Percentiles rank a stretch among this genome's conserved stretches.
These are phyloP conservation scores for Yamadazyma triangularis DNA, from an alignment of 1,139 yeast genomes.

Conservation along the genomic window DNA sequence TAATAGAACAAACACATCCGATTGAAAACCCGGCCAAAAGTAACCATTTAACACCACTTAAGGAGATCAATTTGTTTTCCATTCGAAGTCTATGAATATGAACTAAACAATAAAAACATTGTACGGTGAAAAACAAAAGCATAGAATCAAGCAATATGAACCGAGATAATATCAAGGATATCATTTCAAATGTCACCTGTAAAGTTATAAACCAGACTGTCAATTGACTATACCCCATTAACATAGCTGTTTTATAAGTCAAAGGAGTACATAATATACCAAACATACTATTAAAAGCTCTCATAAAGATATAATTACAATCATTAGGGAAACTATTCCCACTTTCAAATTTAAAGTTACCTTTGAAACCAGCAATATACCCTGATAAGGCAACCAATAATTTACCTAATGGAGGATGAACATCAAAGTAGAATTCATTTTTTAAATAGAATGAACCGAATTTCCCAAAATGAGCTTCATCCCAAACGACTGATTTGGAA, in stretches of 20 bases:
- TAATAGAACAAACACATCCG: conserved; percentile 91
- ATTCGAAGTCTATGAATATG: conserved; percentile 47
- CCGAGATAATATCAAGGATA: conserved; percentile 85
- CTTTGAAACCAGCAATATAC: conserved; percentile 90
- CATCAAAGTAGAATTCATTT: conserved; percentile 95
- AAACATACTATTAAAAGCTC: conserved; percentile 88
- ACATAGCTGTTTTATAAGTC: conserved; percentile 89
- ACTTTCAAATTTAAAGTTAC: conserved; percentile 91
- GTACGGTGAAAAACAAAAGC: conserved; percentile 71
- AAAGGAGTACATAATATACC: conserved; percentile 88
- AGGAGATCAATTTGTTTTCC: conserved; percentile 34
- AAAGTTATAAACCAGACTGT: conserved; percentile 86
- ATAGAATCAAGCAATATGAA: conserved; percentile 94
- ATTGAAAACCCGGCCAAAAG: conserved; percentile 70
- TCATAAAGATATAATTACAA: conserved; percentile 85
- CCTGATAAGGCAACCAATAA: conserved; percentile 96
- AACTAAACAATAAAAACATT: conserved; percentile 54
- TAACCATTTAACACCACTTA: conserved; percentile 53
- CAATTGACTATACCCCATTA: conserved; percentile 73
- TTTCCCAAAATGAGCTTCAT: conserved; percentile 81
- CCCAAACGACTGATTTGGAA: conserved; percentile 77
- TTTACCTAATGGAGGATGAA: conserved; percentile 97
- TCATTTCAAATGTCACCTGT: conserved; percentile 81
- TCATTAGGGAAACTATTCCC: conserved; percentile 84
- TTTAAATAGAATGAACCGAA: conserved; percentile 90